Evolutionary conservation across 768 basidiomycete species (phyloP).

Genomic region (Boletus fagicola): DNA sequence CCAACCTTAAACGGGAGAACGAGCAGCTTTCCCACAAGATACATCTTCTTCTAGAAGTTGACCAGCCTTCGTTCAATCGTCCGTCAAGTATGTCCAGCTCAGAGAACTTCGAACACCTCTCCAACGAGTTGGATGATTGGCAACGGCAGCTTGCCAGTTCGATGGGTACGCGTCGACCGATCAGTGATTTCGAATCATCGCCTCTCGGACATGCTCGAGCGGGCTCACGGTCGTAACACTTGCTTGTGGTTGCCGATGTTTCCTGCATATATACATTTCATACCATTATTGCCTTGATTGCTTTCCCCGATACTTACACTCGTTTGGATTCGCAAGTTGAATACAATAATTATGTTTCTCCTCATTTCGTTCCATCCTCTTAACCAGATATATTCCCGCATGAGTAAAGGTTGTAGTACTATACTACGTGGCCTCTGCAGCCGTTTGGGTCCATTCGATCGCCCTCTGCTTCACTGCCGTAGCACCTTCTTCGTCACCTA

Average conservation of each 20-base stretch:
- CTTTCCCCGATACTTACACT: constrained; percentile 43
- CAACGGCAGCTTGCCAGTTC: constrained; percentile 80
- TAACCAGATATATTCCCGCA: constrained; percentile 36
- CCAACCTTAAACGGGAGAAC: constrained; percentile 76
- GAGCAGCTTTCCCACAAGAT: constrained; percentile 91
- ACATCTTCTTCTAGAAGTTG: constrained; percentile 81
- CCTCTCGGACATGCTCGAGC: constrained; percentile 55
- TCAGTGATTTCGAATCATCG: constrained; percentile 70
- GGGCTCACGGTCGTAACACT: constrained; percentile 51
- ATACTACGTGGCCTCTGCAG: constrained; percentile 30
- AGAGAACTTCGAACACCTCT: constrained; percentile 80
- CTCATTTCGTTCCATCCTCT: constrained; percentile 33
- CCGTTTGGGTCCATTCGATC: constrained; percentile 83
- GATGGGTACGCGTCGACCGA: constrained; percentile 67
- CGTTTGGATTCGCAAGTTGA: constrained; percentile 52
- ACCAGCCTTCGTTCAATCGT: constrained; percentile 70
- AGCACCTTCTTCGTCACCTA: constrained; percentile 86
- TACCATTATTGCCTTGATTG: constrained; percentile 38
- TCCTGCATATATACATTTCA: constrained; percentile 36
- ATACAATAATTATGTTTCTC: constrained; percentile 37
- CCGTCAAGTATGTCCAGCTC: constrained; percentile 78
- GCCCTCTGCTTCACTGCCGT: constrained; percentile 83
- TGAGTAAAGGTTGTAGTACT: constrained; percentile 22
- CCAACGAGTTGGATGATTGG: constrained; percentile 83
- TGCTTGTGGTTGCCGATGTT: constrained; percentile 14